Evolutionary conservation across 129 eudicot species (phyloP), one percentile per base, ranked within the genome.

Genomic region (Logfia minima): DNA sequence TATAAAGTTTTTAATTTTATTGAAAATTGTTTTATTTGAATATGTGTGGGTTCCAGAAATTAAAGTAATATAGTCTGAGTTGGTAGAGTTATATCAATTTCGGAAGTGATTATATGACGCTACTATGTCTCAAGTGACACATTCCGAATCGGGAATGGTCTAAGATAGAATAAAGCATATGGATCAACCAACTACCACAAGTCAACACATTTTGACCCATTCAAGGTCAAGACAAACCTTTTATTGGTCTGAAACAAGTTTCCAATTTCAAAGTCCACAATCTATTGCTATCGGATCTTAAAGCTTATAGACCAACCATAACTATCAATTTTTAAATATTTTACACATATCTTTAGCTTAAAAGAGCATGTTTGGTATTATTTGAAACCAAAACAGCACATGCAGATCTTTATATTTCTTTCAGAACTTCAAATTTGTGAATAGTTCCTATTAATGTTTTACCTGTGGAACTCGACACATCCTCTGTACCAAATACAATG

Each of bases 171-270:
- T 1, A 32, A 11, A 64, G 2, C 14, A 56, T 56, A 17, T 43
- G 62, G 51, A 34, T 34, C 55, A 45, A 24, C 58, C 34, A 43
- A 22, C 74, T 4, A 35, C 26, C 35, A 48, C 66, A 77, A 14
- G 51, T 53, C 74, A 66, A 77, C 41, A 48, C 66, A 10, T 10
- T 39, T 75, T 75, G 74, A 76, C 73, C 51, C 6, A 34, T 76
- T 77, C 56, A 66, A 22, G 66, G 74, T 76, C 72, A 75, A 65
- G 16, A 14, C 6, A 66, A 37, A 28, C 79, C 77, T 72, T 18
- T 51, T 4, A 66, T 43, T 70, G 39, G 73, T 35, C 69, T 64
- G 9, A 64, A 64, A 28, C 41, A 28, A 29, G 14, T 41, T 64
- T 3, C 28, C n/a, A 66, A 66, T 3, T 68, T 34, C 31, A 68